phyloP scores from a whole-genome alignment of 2,329 filamentous ascomycete species.

The Fusarium napiforme region DNA sequence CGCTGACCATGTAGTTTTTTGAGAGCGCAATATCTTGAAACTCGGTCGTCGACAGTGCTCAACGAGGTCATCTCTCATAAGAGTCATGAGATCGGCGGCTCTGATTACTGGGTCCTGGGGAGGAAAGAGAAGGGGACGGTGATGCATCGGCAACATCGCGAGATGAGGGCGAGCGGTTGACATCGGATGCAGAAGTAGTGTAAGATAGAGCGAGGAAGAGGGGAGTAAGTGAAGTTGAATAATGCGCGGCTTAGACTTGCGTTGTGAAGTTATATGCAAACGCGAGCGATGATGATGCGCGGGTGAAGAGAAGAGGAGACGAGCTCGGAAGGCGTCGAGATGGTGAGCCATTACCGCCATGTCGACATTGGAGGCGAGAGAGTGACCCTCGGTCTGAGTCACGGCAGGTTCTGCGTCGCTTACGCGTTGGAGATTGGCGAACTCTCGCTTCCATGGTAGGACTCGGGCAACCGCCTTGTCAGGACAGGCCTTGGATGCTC shows the following conservation, averaged over 20 bases:
- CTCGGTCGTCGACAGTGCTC: too few species aligned
- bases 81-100: neutral
- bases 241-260: fast-evolving
- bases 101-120: fast-evolving
- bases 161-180: neutral
- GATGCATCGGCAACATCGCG: neutral
- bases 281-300: neutral
- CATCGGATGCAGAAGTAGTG: neutral
- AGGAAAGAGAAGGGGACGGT: neutral
- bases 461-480: neutral
- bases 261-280: neutral
- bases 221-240: neutral
- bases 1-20: too few species aligned
- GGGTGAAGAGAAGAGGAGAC: neutral
- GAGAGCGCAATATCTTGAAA: too few species aligned
- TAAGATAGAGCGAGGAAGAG: neutral
- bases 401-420: neutral
- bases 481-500: neutral
- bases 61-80: neutral
- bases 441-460: neutral
- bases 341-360: neutral
- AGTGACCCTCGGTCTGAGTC: neutral
- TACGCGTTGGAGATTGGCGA: neutral
- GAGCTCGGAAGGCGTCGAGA: neutral
- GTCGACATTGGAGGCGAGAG: neutral